phyloP scores from a whole-genome alignment of 1,284 basidiomycete species.

The Malassezia equina region DNA sequence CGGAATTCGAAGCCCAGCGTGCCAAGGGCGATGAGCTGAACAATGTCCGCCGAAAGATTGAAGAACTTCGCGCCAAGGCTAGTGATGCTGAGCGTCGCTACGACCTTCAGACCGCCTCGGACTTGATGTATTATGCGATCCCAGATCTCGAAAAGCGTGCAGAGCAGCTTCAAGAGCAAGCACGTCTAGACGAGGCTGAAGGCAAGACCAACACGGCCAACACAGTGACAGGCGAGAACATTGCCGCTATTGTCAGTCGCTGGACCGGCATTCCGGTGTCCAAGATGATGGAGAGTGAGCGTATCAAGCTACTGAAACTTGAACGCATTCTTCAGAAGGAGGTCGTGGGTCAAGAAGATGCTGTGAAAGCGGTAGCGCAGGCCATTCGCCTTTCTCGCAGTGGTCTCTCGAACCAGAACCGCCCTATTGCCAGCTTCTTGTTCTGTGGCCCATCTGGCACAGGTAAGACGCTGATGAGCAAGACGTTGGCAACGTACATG shows the following conservation, averaged over 20 bases:
- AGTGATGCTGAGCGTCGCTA: constrained; percentile 84
- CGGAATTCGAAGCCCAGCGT: constrained; percentile 83
- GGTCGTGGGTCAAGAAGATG: constrained; percentile 56
- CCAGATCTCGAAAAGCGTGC: constrained; percentile 74
- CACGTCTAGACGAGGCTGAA: constrained; percentile 50
- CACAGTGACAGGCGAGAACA: constrained; percentile 48
- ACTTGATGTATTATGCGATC: constrained; percentile 82
- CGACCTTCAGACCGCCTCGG: constrained; percentile 55
- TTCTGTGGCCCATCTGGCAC: constrained; percentile 51
- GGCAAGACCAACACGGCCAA: constrained; percentile 28
- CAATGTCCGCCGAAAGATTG: constrained; percentile 68
- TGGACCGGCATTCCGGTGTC: constrained; percentile 52
- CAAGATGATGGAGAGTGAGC: constrained; percentile 47
- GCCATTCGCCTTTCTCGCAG: constrained; percentile 55
- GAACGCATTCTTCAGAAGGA: constrained; percentile 36
- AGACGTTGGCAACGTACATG: constrained; percentile 50
- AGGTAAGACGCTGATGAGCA: constrained; percentile 55
- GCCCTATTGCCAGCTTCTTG: constrained; percentile 54
- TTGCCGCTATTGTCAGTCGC: constrained; percentile 54
- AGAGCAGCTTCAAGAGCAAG: constrained; percentile 51
- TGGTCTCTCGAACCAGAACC: constrained; percentile 54
- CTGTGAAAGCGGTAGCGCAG: constrained; percentile 55
- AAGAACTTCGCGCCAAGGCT: constrained; percentile 81
- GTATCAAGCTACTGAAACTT: constrained; percentile 40
- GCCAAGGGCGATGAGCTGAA: constrained; percentile 75